Evolutionary conservation across 768 basidiomycete genomes (phyloP).

Genomic region (Hypsizygus marmoreus): DNA sequence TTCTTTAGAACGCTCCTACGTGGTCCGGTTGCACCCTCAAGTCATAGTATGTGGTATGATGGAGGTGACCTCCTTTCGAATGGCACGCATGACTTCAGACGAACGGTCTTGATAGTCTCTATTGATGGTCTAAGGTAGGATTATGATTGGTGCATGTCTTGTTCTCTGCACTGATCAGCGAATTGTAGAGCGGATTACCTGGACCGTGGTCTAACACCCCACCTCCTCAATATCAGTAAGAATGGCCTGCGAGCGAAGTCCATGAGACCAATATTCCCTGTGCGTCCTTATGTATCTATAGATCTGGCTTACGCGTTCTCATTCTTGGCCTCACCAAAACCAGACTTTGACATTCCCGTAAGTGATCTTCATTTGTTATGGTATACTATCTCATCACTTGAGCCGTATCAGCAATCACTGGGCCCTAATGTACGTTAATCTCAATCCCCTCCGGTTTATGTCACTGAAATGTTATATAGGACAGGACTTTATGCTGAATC

Average conservation of each 20-base stretch:
- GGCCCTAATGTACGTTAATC: constrained; percentile 66
- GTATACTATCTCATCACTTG: constrained; percentile 5
- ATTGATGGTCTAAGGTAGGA: constrained; percentile 81
- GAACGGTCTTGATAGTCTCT: constrained; percentile 82
- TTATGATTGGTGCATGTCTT: background rate
- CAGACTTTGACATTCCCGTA: constrained; percentile 91
- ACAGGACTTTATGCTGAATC: constrained; percentile 89
- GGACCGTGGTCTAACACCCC: constrained; percentile 82
- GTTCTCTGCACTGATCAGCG: constrained; percentile 12
- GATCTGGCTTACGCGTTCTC: too few species aligned
- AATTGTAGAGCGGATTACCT: constrained; percentile 76
- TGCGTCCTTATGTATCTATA: constrained; percentile 30
- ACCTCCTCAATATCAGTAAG: constrained; percentile 78
- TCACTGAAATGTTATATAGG: constrained; percentile 41
- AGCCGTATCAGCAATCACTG: constrained; percentile 74
- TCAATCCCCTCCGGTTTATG: background rate
- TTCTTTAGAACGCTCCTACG: constrained; percentile 40
- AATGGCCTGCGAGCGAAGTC: constrained; percentile 86
- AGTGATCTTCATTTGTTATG: constrained; percentile 30
- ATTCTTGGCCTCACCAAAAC: too few species aligned
- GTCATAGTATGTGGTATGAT: constrained; percentile 35
- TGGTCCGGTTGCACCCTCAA: constrained; percentile 20
- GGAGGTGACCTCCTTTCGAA: constrained; percentile 59
- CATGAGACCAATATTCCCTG: constrained; percentile 87
- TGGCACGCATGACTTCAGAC: constrained; percentile 81